Percentiles rank a stretch among this genome's conserved stretches.
Evolutionary conservation across 768 basidiomycete genomes (phyloP).

Genomic region (Tremella yokohamensis): DNA sequence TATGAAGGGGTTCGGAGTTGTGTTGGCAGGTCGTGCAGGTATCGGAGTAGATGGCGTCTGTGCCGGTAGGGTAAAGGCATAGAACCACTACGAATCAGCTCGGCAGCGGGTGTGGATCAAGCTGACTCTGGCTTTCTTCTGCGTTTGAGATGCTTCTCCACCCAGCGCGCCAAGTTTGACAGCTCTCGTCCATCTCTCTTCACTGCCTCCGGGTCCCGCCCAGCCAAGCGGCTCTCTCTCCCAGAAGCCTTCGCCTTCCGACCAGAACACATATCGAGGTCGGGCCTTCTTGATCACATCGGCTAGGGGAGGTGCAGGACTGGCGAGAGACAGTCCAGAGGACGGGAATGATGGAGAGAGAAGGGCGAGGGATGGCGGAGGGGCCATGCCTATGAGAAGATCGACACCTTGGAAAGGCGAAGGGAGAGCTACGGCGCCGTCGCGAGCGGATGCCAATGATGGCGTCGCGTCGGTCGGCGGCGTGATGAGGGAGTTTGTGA

Average conservation of each 20-base stretch:
- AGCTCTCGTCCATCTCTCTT: conserved; percentile 63
- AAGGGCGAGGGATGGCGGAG: conserved; percentile 59
- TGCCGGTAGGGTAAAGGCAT: conserved; percentile 83
- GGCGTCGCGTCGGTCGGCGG: conserved; percentile 28
- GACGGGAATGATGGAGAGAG: conserved; percentile 54
- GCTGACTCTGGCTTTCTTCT: conserved; percentile 81
- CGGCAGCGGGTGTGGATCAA: not conserved
- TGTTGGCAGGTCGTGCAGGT: conserved; percentile 32
- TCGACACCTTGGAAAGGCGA: conserved; percentile 61
- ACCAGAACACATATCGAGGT: conserved; percentile 84
- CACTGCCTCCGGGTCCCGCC: conserved; percentile 56
- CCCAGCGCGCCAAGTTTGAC: conserved; percentile 87
- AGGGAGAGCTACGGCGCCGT: conserved; percentile 61
- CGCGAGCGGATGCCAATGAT: conserved; percentile 67
- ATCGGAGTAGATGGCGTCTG: conserved; percentile 46
- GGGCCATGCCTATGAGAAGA: conserved; percentile 69
- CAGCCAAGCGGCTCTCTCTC: conserved; percentile 89
- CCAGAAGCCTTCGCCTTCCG: conserved; percentile 76
- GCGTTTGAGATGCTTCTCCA: conserved; percentile 55
- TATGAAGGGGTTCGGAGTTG: conserved; percentile 44
- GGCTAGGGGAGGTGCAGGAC: conserved; percentile 54
- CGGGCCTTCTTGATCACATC: conserved; percentile 55
- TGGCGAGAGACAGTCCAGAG: conserved; percentile 59
- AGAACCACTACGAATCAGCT: conserved; percentile 72
- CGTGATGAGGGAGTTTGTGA: conserved; percentile 2